Base-by-base conservation (phyloP, 208 protist genomes). In the Crithidia thermophila region DNA sequence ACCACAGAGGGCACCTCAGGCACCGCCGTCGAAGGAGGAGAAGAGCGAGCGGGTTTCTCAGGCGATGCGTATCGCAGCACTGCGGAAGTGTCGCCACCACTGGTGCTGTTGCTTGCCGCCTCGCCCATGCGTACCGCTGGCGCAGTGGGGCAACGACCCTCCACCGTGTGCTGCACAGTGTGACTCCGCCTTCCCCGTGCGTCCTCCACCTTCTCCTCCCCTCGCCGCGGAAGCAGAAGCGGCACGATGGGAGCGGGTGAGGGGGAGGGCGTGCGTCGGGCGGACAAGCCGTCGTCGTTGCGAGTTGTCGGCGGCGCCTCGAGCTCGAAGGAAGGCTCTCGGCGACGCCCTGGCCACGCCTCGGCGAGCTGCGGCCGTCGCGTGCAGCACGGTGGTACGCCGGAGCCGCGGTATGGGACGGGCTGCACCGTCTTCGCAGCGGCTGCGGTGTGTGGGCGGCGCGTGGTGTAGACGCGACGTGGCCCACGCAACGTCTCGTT, bases 131-230 rank as follows among this genome's bases (percentile, higher is more conserved):
- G 47, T 49, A 81, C 40, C 20, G 30, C 30, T 13, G 66, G n/a
- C 2, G 68, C 68, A 6, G 75, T 76, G 23, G 75, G 72, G 51
- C 68, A 45, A 28, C 75, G 68, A 7, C 63, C 64, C 37, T 71
- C 67, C 11, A 58, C 64, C 4, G 20, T 28, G 52, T 51, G 58
- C 43, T 64, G 45, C 1, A 64, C 58, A 13, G 58, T 64, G 25
- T 43, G 45, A 30, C 58, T n/a, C 10, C 58, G 13, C 27, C 16
- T 18, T 21, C 3, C 0, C 21, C n/a, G 10, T 23, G 3, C n/a
- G n/a, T n/a, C n/a, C n/a, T n/a, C n/a, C n/a, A n/a, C n/a, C n/a
- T n/a, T n/a, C n/a, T n/a, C n/a, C n/a, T n/a, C n/a, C n/a, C n/a
- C n/a, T n/a, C n/a, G n/a, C n/a, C n/a, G n/a, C n/a, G n/a, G n/a